Conservation (phyloP, 2,329 filamentous ascomycete species). For the Arthroderma sp. region DNA sequence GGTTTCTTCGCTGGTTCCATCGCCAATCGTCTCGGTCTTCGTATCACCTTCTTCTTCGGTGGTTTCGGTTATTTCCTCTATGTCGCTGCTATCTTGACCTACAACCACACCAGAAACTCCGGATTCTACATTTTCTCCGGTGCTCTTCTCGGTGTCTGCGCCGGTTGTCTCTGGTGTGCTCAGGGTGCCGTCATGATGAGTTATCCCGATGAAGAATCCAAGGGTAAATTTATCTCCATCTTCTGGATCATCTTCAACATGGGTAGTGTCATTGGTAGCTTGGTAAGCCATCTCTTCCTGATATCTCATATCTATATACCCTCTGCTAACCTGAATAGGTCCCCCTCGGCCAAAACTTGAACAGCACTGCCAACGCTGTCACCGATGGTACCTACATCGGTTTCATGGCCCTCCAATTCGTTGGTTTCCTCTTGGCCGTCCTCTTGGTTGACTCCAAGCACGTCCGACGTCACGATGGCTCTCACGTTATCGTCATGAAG, state of each 20-base stretch:
- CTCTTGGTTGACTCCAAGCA: constrained; percentile 57
- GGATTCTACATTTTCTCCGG: constrained; percentile 39
- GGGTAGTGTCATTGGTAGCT: constrained; percentile 72
- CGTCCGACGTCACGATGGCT: constrained; percentile 64
- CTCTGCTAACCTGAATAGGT: constrained; percentile 16
- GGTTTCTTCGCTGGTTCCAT: constrained; percentile 48
- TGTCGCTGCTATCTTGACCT: constrained; percentile 36
- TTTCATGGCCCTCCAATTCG: constrained; percentile 70
- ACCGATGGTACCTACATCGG: constrained; percentile 73
- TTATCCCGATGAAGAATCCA: constrained; percentile 66
- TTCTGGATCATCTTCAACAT: constrained; percentile 96
- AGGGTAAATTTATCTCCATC: constrained; percentile 77
- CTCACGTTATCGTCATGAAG: constrained; percentile 75
- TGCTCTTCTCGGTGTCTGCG: constrained; percentile 37
- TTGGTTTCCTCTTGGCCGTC: constrained; percentile 57
- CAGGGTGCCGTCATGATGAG: constrained; percentile 53
- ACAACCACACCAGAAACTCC: constrained; percentile 36
- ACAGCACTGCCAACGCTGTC: constrained; percentile 27
- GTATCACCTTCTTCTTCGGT: constrained; percentile 31
- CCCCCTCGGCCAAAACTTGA: constrained; percentile 34
- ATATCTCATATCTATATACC: neutral
- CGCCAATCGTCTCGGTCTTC: constrained; percentile 32
- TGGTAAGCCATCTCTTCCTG: constrained; percentile 33
- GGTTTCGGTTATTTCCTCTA: constrained; percentile 38
- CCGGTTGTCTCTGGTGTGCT: constrained; percentile 38